phyloP scores from a whole-genome alignment of 352 stramenopile species.

The Phytophthora constricta region DNA sequence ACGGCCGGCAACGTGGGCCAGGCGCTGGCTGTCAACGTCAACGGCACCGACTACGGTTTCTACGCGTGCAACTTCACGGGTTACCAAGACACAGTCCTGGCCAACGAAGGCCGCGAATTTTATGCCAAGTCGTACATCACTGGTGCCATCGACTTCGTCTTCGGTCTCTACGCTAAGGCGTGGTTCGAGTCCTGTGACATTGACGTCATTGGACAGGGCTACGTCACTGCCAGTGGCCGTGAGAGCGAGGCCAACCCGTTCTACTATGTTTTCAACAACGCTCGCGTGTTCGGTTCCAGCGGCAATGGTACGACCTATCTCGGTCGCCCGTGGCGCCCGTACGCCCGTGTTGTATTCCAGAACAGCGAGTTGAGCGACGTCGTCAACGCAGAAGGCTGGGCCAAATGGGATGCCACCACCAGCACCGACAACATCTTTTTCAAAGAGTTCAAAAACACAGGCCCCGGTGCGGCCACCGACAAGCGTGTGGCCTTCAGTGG shows the following conservation, averaged over 20 bases:
- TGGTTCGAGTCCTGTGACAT: not conserved
- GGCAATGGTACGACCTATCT: not conserved
- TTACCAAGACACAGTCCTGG: constrained; percentile 30
- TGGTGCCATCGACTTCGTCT: not conserved
- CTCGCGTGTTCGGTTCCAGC: not conserved
- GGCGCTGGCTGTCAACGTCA: constrained; percentile 31
- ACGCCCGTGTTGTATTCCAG: not conserved
- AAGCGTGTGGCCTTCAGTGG: not conserved
- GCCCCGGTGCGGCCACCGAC: not conserved
- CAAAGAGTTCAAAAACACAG: not conserved
- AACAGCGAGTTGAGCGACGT: not conserved
- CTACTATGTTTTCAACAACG: not conserved
- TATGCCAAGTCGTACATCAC: not conserved
- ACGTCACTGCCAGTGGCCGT: not conserved
- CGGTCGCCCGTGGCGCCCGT: not conserved
- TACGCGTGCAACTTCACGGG: constrained; percentile 33
- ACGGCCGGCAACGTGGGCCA: constrained; percentile 31
- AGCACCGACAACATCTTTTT: not conserved
- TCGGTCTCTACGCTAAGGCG: not conserved
- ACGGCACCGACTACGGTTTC: constrained; percentile 36
- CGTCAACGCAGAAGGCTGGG: not conserved
- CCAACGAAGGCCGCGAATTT: constrained; percentile 15
- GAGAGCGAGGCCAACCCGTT: not conserved
- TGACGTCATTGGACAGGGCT: not conserved
- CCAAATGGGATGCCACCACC: not conserved